Evolutionary conservation across 306 rosid species (phyloP), one percentile per base, ranked within the genome.

Genomic region (Ceratonia siliqua): DNA sequence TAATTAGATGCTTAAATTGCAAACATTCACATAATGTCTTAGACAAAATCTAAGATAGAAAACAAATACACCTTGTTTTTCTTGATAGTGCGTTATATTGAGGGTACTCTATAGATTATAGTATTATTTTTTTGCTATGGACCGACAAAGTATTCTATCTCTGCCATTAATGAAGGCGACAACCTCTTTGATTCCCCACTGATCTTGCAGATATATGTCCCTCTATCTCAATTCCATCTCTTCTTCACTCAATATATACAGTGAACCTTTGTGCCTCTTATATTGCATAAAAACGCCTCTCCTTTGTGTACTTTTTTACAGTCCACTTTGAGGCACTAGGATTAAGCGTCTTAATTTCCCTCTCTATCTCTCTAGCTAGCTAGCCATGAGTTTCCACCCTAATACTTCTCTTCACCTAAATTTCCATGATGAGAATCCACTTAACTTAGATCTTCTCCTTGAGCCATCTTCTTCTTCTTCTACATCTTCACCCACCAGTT

Each of bases 81-180:
- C 21, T 45, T 63, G 6, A 6, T 72, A 65, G 69, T 69, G 56
- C 65, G 71, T 46, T 77, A 62, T 50, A 74, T 74, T 13, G 39
- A 20, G 35, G 56, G 39, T 27, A 68, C 64, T 46, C 77, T 17
- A n/a, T n/a, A n/a, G n/a, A n/a, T n/a, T n/a, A 24, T 18, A 10
- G 28, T 59, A 49, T 73, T 57, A 64, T 62, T 78, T 50, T 55
- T 66, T 79, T 10, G 30, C 38, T 78, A 67, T 79, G 70, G 82
- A 86, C 90, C 93, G 98, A 93, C 96, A 89, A 80, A 57, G 50
- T 73, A 81, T 87, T 85, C 85, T 56, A 86, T 76, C 77, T 87
- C 82, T 90, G 96, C 93, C 93, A 83, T 86, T 86, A 89, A 68
- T 89, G 87, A 83, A 86, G 91, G 87, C 82, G 97, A 89, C 98